Base-by-base conservation (phyloP, 495 filamentous ascomycete species). In the Talaromyces adpressus region DNA sequence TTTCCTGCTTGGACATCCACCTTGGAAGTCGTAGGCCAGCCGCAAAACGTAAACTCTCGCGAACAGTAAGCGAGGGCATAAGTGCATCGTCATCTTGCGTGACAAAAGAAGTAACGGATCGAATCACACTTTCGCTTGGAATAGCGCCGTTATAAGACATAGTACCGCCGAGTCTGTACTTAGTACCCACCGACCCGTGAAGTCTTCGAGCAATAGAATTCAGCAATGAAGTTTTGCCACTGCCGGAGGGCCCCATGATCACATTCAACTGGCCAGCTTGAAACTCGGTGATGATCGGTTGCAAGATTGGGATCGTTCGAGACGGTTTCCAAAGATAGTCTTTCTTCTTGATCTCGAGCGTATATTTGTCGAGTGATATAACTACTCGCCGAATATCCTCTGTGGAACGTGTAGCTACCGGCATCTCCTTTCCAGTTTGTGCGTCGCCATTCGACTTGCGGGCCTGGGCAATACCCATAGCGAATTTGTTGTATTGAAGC, bases 231-330 rank as follows among this genome's bases (percentile, higher is more conserved):
- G 87, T 89, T 72, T 91, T 92, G 12, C 89, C 89, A 36, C 84
- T 86, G 1, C 89, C 89, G 14, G 87, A 89, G 2, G 89, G 89
- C 0, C 89, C 89, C 88, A 91, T 90, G 60, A 92, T 89, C 3
- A 91, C 81, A 66, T 92, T 91, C 11, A 92, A 72, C 20, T 78
- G 72, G 1, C 86, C 86, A 9, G 88, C 75, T 57, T 83, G 76
- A 65, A 91, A 91, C 1, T 79, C 76, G 0, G 85, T 74, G 4
- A 79, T 86, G 30, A 91, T 79, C 0, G 87, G 83, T 59, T 85
- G 77, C 49, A 92, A 69, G n/a, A 91, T 90, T 0, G 77, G 76
- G 39, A 86, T 74, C 1, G 69, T 82, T 3, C 77, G 78, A 2
- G 81, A 65, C 30, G 72, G 77, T 57, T 70, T 72, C 54, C 80